Conservation (phyloP, 331 rosid genomes). For the Quercus phellos region DNA sequence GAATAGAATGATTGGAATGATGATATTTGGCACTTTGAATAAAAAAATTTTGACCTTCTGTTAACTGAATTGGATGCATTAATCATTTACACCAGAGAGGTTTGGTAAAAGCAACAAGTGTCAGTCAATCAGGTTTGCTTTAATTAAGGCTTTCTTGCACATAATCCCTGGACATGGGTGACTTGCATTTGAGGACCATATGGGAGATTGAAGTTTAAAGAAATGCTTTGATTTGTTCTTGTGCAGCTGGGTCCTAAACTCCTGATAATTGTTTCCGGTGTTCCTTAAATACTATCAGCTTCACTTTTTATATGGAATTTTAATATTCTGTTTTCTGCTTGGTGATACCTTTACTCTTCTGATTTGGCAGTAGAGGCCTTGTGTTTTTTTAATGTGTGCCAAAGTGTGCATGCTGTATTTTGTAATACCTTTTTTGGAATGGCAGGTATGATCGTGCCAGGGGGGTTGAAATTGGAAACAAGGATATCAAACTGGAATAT, state of each 20-base stretch:
- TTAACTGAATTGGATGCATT: background rate
- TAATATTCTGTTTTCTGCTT: background rate
- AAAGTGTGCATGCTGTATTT: background rate
- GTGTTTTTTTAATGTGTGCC: background rate
- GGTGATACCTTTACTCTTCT: background rate
- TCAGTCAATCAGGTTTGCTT: background rate
- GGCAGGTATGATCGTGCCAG: constrained; percentile 94
- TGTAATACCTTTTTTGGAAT: constrained; percentile 1
- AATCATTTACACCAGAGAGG: background rate
- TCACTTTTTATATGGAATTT: background rate
- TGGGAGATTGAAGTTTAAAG: background rate
- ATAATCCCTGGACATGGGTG: background rate
- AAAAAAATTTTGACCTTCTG: background rate
- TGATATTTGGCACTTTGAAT: background rate
- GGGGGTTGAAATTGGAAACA: constrained; percentile 98
- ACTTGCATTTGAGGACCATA: background rate
- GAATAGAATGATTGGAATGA: background rate
- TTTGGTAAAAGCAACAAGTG: background rate
- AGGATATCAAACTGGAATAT: constrained; percentile 87
- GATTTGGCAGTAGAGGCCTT: background rate
- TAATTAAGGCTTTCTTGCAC: background rate
- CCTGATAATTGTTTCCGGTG: background rate
- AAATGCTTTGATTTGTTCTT: background rate
- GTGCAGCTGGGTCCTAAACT: background rate
- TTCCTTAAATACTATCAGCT: background rate